These are phyloP conservation scores for Kalanchoe fedtschenkoi DNA, from an alignment of 164 flowering plant genomes.

Conservation along the genomic window DNA sequence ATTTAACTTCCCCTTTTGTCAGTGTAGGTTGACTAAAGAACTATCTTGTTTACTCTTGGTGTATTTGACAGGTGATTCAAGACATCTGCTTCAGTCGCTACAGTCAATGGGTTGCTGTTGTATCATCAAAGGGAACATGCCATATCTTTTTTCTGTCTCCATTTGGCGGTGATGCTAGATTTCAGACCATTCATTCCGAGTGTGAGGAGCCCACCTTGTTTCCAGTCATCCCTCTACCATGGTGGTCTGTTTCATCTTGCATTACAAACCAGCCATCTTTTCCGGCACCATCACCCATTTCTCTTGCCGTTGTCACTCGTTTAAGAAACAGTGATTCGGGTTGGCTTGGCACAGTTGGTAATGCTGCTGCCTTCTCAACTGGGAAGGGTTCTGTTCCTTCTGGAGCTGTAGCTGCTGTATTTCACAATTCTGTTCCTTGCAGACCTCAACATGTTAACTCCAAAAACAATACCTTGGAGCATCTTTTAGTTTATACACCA, in stretches of 20 bases:
- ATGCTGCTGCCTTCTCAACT: slow-evolving; percentile 54
- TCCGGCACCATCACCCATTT: slow-evolving; percentile 53
- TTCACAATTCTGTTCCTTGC: slow-evolving; percentile 46
- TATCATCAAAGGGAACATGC: slow-evolving; percentile 89
- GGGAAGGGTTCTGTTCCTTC: slow-evolving; percentile 63
- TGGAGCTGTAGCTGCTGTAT: slow-evolving; percentile 78
- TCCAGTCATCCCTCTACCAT: slow-evolving; percentile 48
- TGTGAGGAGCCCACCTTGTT: slow-evolving; percentile 35
- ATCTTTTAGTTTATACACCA: slow-evolving; percentile 78
- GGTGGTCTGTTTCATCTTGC: slow-evolving; percentile 66
- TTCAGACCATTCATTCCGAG: slow-evolving; percentile 33
- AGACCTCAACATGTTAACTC: slow-evolving; percentile 19
- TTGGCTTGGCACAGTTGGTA: slow-evolving; percentile 66
- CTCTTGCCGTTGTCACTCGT: slow-evolving; percentile 71
- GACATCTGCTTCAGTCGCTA: slow-evolving; percentile 85
- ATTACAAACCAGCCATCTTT: slow-evolving; percentile 28
- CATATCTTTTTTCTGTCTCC: slow-evolving; percentile 81
- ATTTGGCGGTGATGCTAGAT: slow-evolving; percentile 70
- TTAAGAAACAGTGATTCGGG: slow-evolving; percentile 60
- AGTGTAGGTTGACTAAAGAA: neutral
- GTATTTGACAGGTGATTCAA: slow-evolving; percentile 67
- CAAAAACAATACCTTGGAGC: slow-evolving; percentile 44
- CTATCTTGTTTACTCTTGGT: neutral
- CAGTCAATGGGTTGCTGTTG: slow-evolving; percentile 87
- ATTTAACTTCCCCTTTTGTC: slow-evolving; percentile 7